phyloP scores from a whole-genome alignment of 495 filamentous ascomycete species.

The Bryoglossum gracile region DNA sequence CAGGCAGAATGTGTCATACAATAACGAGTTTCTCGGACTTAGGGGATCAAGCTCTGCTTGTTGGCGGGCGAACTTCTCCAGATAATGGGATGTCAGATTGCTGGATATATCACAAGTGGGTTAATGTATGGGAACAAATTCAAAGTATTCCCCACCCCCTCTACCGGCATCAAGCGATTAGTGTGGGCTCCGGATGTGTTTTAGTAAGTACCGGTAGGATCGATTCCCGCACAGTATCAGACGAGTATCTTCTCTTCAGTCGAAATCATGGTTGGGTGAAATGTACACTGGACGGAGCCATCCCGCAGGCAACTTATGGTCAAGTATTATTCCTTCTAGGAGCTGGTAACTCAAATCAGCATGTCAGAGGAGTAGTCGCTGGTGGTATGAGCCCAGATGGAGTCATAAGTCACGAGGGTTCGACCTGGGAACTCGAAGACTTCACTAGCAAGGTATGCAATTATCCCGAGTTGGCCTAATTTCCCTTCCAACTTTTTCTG shows the following conservation, averaged over 20 bases:
- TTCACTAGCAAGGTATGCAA: neutral
- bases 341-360: too few species aligned
- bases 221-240: slow-evolving; percentile 44
- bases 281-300: slow-evolving; percentile 26
- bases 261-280: slow-evolving; percentile 39
- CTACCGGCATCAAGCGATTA: slow-evolving; percentile 65
- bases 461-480: too few species aligned
- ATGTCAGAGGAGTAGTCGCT: slow-evolving; percentile 56
- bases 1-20: slow-evolving; percentile 69
- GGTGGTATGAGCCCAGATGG: slow-evolving; percentile 62
- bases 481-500: too few species aligned
- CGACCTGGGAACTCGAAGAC: slow-evolving; percentile 16
- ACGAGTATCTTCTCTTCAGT: slow-evolving; percentile 60
- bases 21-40: slow-evolving; percentile 60
- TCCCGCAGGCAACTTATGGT: too few species aligned
- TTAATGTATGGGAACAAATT: slow-evolving; percentile 49
- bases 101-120: slow-evolving; percentile 54
- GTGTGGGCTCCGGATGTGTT: slow-evolving; percentile 39
- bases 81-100: slow-evolving; percentile 58
- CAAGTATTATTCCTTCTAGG: too few species aligned
- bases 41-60: slow-evolving; percentile 49
- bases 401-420: slow-evolving; percentile 42
- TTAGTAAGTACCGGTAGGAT: slow-evolving; percentile 68
- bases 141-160: slow-evolving; percentile 56
- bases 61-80: slow-evolving; percentile 76